Base-by-base conservation (phyloP, 306 rosid genomes). In the Astragalus glycyphyllos region DNA sequence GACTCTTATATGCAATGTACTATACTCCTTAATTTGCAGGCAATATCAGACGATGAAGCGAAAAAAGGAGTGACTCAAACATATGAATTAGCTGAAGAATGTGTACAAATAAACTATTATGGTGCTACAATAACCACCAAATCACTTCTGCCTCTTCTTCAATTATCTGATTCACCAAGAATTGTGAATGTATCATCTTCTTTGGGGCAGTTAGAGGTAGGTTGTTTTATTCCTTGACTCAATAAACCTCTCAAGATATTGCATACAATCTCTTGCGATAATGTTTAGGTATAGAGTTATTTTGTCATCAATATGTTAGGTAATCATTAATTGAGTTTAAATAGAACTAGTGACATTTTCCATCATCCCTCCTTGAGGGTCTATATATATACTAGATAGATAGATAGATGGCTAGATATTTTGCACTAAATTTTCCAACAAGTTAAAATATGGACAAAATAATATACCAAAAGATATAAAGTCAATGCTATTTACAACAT, bases 121-220 rank as follows among this genome's bases (percentile, higher is more conserved):
- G 80, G 77, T 0, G 46, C 77, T n/a, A 80, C 75, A 75, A 31
- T 35, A 41, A 75, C 74, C 13, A 0, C 26, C 0, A 54, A 80
- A 57, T 59, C 71, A 15, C 70, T 75, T 41, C 4, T 80, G 0
- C 80, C 80, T 13, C 74, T 80, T 10, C 65, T 80, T 0, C 38
- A 48, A 3, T 57, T 80, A 41, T 80, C 80, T 32, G 66, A 80
- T 56, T 75, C 77, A 11, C 80, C 84, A 13, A 75, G 20, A 58
- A 82, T 84, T 78, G 89, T 88, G 11, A 86, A 88, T 74, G 89
- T 88, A 10, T 76, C 95, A 7, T 82, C 90, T 4, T 0, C 3
- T 3, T 0, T 20, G 45, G 87, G 90, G 4, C 55, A 10, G 32
- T 76, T 86, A 14, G 56, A 73, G 89, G 86, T 87, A 82, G 32